Conservation (phyloP, 108 stramenopile species). For the Pseudonitzschia multiseries region DNA sequence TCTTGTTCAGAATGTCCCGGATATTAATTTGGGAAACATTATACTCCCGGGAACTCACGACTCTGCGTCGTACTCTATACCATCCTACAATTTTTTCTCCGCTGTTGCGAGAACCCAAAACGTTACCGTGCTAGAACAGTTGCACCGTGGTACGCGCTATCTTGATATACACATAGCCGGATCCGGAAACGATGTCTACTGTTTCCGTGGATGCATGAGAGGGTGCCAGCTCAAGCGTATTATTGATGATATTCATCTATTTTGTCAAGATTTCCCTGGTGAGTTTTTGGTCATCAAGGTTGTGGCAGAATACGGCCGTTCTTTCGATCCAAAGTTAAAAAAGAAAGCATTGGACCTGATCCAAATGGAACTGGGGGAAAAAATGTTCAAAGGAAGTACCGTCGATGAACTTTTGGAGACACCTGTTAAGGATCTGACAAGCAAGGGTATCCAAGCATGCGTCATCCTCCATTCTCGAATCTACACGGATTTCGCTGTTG, state of each 20-base stretch:
- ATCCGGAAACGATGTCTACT: conserved; percentile 28
- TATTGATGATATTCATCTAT: conserved; percentile 49
- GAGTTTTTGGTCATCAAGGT: conserved; percentile 62
- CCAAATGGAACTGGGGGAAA: conserved; percentile 35
- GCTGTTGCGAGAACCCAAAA: conserved; percentile 62
- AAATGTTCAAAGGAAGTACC: conserved; percentile 23
- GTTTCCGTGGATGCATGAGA: conserved; percentile 58
- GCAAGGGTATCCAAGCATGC: conserved; percentile 28
- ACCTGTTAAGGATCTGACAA: conserved; percentile 29
- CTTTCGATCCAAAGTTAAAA: conserved; percentile 38
- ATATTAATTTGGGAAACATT: conserved; percentile 45
- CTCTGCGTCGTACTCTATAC: conserved; percentile 61
- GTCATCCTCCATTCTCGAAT: conserved; percentile 46
- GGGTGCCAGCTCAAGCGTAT: conserved; percentile 44
- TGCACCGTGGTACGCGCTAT: conserved; percentile 55
- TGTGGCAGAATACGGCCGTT: conserved; percentile 41
- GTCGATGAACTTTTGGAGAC: conserved; percentile 30
- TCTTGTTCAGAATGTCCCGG: conserved; percentile 37
- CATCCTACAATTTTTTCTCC: conserved; percentile 47
- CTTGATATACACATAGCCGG: conserved; percentile 61
- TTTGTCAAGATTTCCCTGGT: conserved; percentile 45
- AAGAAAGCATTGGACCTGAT: conserved; percentile 36
- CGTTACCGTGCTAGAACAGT: conserved; percentile 56
- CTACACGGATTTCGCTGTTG: conserved; percentile 36
- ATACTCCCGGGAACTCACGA: conserved; percentile 67